phyloP scores from a whole-genome alignment of 176 grass and related monocot genomes.

The Cymbopogon citratus region DNA sequence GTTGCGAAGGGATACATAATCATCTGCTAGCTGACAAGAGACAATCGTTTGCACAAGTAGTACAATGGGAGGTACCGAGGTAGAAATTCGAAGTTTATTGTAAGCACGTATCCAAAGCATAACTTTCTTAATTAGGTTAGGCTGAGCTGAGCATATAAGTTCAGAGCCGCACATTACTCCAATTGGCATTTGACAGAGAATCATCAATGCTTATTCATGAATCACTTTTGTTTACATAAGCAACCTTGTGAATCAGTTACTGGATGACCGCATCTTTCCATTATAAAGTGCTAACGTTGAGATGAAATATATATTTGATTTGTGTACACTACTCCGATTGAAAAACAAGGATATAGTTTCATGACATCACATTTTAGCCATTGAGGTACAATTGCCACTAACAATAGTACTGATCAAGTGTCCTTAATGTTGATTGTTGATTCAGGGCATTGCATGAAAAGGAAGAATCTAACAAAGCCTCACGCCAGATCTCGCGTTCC shows the following conservation, averaged over 20 bases:
- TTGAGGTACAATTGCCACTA: no score
- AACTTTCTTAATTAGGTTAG: neutral
- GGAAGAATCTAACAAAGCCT: conserved; percentile 33
- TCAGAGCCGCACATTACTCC: neutral
- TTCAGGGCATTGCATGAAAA: conserved; percentile 81
- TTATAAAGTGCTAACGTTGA: neutral
- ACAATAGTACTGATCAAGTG: neutral
- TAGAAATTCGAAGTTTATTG: neutral
- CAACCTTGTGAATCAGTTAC: neutral
- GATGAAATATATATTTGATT: neutral
- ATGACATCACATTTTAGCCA: neutral
- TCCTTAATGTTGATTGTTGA: conserved; percentile 1
- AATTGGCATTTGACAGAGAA: neutral
- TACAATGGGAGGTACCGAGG: no score
- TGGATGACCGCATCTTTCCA: neutral
- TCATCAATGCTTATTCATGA: neutral
- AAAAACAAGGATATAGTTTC: neutral
- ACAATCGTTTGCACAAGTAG: no score
- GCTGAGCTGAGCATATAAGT: neutral
- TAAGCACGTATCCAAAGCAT: neutral
- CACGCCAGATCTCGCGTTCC: conserved; percentile 46
- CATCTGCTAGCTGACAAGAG: neutral
- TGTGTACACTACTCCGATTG: neutral
- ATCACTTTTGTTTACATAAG: neutral
- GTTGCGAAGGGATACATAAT: no score